These are phyloP conservation scores for Xylariaceae sp. DNA, from an alignment of 2,329 filamentous ascomycete genomes.

Conservation along the genomic window DNA sequence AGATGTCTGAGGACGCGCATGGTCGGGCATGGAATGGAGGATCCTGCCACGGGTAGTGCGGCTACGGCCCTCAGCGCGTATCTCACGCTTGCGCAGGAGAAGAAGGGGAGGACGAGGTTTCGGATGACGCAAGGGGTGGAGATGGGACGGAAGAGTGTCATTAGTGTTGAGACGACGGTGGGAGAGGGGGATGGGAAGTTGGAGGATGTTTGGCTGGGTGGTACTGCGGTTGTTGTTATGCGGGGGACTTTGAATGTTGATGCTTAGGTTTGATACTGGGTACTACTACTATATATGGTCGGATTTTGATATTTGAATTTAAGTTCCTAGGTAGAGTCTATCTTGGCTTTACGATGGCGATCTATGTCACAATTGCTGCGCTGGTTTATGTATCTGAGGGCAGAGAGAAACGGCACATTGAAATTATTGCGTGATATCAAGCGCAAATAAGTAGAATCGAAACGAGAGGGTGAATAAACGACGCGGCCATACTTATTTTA, in stretches of 20 bases:
- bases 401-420: no score
- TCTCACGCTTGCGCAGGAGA: conserved; percentile 53
- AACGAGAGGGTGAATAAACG: no score
- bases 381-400: no score
- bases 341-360: no score
- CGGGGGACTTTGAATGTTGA: conserved; percentile 39
- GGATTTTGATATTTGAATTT: neutral
- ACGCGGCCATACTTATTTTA: no score
- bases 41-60: conserved; percentile 69
- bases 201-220: conserved; percentile 27
- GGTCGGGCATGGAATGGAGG: conserved; percentile 59
- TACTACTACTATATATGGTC: neutral
- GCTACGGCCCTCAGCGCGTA: conserved; percentile 64
- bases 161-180: conserved; percentile 52
- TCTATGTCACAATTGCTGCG: no score
- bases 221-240: conserved; percentile 42
- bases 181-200: conserved; percentile 9
- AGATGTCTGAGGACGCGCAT: conserved; percentile 63
- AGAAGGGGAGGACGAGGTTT: conserved; percentile 46
- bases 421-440: no score
- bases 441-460: no score
- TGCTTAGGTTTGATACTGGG: conserved; percentile 9
- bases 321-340: neutral
- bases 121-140: conserved; percentile 70
- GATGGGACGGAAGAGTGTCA: conserved; percentile 66